Evolutionary conservation across 2,329 filamentous ascomycete species (phyloP).

Genomic region (Apiospora pterosperma): DNA sequence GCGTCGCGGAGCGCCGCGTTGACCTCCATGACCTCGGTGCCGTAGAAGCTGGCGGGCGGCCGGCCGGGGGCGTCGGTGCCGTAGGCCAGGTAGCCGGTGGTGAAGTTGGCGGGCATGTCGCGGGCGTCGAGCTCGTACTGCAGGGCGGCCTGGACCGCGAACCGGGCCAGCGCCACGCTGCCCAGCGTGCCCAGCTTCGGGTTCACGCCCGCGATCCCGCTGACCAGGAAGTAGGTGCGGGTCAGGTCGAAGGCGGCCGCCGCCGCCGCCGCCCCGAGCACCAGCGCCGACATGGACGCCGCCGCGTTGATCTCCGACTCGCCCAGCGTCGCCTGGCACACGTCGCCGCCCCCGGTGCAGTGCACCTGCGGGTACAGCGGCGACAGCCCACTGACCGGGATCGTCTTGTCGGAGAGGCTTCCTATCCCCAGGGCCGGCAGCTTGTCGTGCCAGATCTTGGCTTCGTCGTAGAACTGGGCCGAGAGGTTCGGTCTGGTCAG

Average conservation of each 20-base stretch:
- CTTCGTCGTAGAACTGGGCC: slow-evolving; percentile 58
- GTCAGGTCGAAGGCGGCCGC: slow-evolving; percentile 61
- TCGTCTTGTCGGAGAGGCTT: slow-evolving; percentile 52
- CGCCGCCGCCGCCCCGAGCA: slow-evolving; percentile 32
- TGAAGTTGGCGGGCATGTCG: slow-evolving; percentile 62
- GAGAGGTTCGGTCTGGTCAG: neutral
- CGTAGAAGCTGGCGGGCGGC: slow-evolving; percentile 59
- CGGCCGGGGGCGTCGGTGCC: slow-evolving; percentile 52
- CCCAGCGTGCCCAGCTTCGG: slow-evolving; percentile 64
- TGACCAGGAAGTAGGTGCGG: slow-evolving; percentile 67
- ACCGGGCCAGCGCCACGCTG: slow-evolving; percentile 65
- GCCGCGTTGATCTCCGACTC: slow-evolving; percentile 76
- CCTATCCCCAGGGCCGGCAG: slow-evolving; percentile 42
- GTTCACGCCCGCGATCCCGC: slow-evolving; percentile 72
- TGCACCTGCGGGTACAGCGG: slow-evolving; percentile 62
- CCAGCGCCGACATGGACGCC: slow-evolving; percentile 58
- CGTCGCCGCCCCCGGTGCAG: slow-evolving; percentile 55
- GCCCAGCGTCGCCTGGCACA: slow-evolving; percentile 69
- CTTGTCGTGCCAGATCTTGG: slow-evolving; percentile 57
- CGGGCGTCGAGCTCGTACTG: slow-evolving; percentile 74
- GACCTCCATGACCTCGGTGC: slow-evolving; percentile 68
- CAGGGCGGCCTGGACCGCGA: slow-evolving; percentile 69
- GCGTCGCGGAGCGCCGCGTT: slow-evolving; percentile 53
- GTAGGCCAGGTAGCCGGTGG: slow-evolving; percentile 66
- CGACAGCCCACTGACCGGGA: slow-evolving; percentile 60